These are phyloP conservation scores for Drechslerella coelobrocha DNA, from an alignment of 2,329 filamentous ascomycete species.

Conservation along the genomic window DNA sequence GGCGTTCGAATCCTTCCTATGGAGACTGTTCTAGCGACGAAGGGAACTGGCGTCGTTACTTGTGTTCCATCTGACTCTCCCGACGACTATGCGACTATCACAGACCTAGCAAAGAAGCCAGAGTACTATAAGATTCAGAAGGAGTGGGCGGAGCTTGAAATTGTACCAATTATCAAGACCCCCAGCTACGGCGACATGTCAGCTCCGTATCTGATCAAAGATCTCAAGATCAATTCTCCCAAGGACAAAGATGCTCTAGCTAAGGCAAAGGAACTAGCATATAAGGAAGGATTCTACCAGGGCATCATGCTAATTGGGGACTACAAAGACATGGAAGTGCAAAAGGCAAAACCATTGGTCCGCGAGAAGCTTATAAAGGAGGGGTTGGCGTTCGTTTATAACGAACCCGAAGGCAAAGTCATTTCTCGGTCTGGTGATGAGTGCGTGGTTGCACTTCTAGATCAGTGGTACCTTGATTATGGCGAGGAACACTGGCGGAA, in stretches of 20 bases:
- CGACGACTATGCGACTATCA: conserved; percentile 89
- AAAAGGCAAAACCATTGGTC: conserved; percentile 85
- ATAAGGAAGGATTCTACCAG: conserved; percentile 98
- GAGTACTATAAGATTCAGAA: conserved; percentile 96
- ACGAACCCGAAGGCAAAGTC: conserved; percentile 89
- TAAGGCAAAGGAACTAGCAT: conserved; percentile 93
- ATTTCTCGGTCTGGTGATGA: conserved; percentile 88
- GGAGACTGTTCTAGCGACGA: conserved; percentile 88
- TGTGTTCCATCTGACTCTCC: conserved; percentile 95
- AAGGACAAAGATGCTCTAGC: conserved; percentile 91
- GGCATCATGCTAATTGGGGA: conserved; percentile 87
- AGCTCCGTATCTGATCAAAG: conserved; percentile 82
- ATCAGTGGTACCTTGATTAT: conserved; percentile 99
- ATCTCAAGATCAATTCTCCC: conserved; percentile 94
- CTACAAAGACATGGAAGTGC: conserved; percentile 84
- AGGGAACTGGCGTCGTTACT: conserved; percentile 95
- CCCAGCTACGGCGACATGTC: conserved; percentile 85
- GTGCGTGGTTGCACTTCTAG: conserved; percentile 89
- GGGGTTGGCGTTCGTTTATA: conserved; percentile 85
- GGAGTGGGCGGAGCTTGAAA: conserved; percentile 92
- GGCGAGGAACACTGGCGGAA: conserved; percentile 87
- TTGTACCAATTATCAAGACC: conserved; percentile 86
- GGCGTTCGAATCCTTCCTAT: conserved; percentile 91
- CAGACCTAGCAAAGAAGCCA: conserved; percentile 89
- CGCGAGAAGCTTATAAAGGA: conserved; percentile 76